Percentiles rank a stretch among this genome's conserved stretches.
These are phyloP conservation scores for Claviceps fusiformis DNA, from an alignment of 2,329 filamentous ascomycete species.

Conservation along the genomic window DNA sequence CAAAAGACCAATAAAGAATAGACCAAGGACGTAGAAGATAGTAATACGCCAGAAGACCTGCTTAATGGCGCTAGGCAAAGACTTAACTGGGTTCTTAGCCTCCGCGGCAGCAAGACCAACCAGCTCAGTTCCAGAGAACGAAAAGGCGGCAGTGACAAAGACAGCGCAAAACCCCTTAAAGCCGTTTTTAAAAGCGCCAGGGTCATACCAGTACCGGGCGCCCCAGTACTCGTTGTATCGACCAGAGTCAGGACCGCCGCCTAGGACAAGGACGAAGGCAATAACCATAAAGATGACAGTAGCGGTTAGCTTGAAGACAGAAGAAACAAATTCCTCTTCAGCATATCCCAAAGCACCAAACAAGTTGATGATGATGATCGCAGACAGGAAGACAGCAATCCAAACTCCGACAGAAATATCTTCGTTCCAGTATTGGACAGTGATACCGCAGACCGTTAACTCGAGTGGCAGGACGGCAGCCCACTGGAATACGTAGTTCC, in stretches of 20 bases:
- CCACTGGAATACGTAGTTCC: slow-evolving; percentile 37
- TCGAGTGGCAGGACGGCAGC: slow-evolving; percentile 32
- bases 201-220: slow-evolving; percentile 34
- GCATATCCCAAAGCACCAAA: slow-evolving; percentile 36
- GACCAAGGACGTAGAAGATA: slow-evolving; percentile 39
- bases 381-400: slow-evolving; percentile 35
- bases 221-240: slow-evolving; percentile 33
- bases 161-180: slow-evolving; percentile 63
- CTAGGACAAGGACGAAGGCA: slow-evolving; percentile 43
- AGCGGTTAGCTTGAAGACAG: slow-evolving; percentile 37
- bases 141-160: slow-evolving; percentile 60
- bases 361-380: slow-evolving; percentile 33
- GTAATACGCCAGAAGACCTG: slow-evolving; percentile 54
- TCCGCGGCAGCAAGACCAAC: slow-evolving; percentile 34
- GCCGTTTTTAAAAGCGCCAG: slow-evolving; percentile 52
- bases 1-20: slow-evolving; percentile 38
- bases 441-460: slow-evolving; percentile 35
- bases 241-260: slow-evolving; percentile 41
- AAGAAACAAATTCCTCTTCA: slow-evolving; percentile 40
- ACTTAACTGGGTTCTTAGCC: slow-evolving; percentile 53
- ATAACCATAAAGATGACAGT: slow-evolving; percentile 47
- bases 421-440: slow-evolving; percentile 35
- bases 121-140: slow-evolving; percentile 60
- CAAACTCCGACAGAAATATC: slow-evolving; percentile 32
- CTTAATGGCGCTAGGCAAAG: slow-evolving; percentile 70